These are phyloP conservation scores for Raphanus sativus DNA, from an alignment of 345 rosid genomes.

Conservation along the genomic window DNA sequence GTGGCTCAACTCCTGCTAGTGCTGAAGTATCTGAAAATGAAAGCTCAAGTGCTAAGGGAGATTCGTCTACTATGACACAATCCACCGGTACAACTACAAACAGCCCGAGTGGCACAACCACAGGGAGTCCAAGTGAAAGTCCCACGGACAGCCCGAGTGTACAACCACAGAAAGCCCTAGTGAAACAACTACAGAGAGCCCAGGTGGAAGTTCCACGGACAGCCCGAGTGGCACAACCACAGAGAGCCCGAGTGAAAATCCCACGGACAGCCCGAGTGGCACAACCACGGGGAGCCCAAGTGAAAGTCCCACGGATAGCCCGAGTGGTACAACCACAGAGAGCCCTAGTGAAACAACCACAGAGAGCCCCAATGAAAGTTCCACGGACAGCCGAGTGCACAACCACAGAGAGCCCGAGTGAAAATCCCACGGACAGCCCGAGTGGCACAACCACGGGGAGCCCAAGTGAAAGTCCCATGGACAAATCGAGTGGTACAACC, in stretches of 20 bases:
- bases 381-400: background rate
- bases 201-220: background rate
- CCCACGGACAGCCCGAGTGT: background rate
- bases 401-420: background rate
- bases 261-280: background rate
- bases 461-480: background rate
- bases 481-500: no score
- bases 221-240: no score
- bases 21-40: no score
- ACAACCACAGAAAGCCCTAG: no score
- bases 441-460: background rate
- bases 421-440: no score
- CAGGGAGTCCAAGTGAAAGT: background rate
- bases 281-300: background rate
- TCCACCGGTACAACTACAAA: no score
- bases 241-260: background rate
- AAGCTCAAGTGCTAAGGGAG: no score
- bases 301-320: background rate
- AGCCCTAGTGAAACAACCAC: background rate
- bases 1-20: no score
- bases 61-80: background rate
- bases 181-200: background rate
- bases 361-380: background rate
- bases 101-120: background rate
- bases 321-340: no score